A percentile compares a stretch with the other conserved stretches of the same genome.
Evolutionary conservation across 768 basidiomycete species (phyloP).

Genomic region (Auricularia auricula-judae): DNA sequence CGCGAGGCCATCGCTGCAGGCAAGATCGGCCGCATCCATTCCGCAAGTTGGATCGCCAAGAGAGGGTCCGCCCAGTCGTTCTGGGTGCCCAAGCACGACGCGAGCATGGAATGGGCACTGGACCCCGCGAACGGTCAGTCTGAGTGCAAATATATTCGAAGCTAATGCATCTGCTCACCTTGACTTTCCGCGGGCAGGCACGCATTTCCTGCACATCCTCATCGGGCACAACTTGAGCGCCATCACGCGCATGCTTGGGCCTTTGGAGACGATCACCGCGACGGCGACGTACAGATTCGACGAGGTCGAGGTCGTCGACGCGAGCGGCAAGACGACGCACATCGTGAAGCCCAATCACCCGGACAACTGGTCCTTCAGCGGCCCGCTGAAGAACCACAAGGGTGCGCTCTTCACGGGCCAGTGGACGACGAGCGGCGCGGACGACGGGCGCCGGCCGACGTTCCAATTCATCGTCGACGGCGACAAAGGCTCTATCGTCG

Average conservation of each 20-base stretch:
- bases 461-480: constrained; percentile 27
- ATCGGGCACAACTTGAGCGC: constrained; percentile 21
- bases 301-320: constrained; percentile 16
- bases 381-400: constrained; percentile 14
- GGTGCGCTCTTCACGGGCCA: constrained; percentile 21
- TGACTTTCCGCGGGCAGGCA: constrained; percentile 11
- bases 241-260: constrained; percentile 21
- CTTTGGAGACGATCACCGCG: constrained; percentile 20
- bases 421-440: constrained; percentile 15
- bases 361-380: constrained; percentile 21
- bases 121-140: constrained; percentile 1
- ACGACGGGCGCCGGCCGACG: constrained; percentile 14
- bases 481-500: constrained; percentile 19
- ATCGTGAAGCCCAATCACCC: constrained; percentile 13
- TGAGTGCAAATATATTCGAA: constrained; percentile 17
- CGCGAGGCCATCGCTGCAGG: neutral
- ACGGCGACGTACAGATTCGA: constrained; percentile 17
- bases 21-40: neutral
- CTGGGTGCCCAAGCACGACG: neutral
- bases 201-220: constrained; percentile 16
- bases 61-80: neutral
- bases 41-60: neutral
- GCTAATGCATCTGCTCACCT: neutral
- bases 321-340: constrained; percentile 16
- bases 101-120: neutral